Evolutionary conservation across 345 rosid species (phyloP), one percentile per base, ranked within the genome.

Genomic region (Sonneratia alba): DNA sequence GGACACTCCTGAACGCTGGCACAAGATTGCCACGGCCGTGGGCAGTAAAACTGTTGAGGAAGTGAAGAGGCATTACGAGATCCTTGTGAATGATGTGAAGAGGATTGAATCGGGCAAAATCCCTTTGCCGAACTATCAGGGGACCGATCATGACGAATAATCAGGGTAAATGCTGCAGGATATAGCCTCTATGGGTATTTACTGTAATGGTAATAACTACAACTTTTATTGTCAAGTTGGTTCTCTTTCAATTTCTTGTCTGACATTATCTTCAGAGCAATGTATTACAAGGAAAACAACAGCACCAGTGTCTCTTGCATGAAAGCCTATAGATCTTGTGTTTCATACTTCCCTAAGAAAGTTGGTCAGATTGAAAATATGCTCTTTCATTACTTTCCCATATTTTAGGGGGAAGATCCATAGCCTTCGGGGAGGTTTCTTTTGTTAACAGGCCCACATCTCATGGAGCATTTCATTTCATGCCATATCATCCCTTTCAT

Each of bases 41-140:
- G 76, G 76, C 3, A 70, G 66, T 16, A 73, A 73, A 43, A 73
- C 76, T 3, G 59, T 27, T 9, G 76, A 67, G 40, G 76, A 73
- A 68, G 76, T 73, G 66, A 73, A 68, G 71, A 73, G 57, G 32
- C 76, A 73, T 19, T 73, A 73, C 51, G 57, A 67, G 67, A 7
- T 36, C 8, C 76, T 73, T 6, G 53, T 73, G 57, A 69, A 73
- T 48, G 76, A 73, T 43, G 67, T 73, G 4, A 67, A 73, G 40
- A 43, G 40, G 53, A 73, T 73, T 45, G 76, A 73, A 32, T 55
- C 71, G 3, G 76, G 76, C 49, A 45, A 67, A 6, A 21, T 73
- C 10, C 71, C 71, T 34, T 57, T 67, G 27, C 76, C 71, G 16
- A 67, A 73, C 32, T 73, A 73, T 45, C 38, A 10, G 14, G 59